Conservation (phyloP, 1,139 yeast species). For the Taphrina wiesneri region DNA sequence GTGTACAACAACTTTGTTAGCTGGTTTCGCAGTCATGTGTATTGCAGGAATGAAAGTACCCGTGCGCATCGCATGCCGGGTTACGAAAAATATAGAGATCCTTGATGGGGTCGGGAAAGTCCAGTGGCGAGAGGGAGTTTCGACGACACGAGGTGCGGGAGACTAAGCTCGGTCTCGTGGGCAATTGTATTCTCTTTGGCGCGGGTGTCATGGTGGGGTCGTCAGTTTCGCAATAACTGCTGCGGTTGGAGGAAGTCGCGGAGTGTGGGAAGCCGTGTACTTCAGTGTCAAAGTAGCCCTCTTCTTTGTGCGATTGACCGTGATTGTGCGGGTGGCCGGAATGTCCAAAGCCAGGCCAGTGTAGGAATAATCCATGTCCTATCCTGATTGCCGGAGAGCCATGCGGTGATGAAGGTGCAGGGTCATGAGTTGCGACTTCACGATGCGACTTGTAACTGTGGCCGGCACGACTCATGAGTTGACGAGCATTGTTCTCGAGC, state of each 20-base stretch:
- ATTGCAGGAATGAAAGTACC: background rate
- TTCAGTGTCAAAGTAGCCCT: background rate
- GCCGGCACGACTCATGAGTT: background rate
- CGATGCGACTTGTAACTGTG: background rate
- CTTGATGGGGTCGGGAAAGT: conserved; percentile 2
- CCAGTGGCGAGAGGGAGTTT: background rate
- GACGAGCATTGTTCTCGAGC: background rate
- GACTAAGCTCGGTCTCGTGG: background rate
- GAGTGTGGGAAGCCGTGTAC: background rate
- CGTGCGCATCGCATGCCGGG: background rate
- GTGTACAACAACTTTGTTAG: too few relatives aligned
- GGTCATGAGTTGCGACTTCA: background rate
- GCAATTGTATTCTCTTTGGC: too few relatives aligned
- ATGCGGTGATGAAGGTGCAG: background rate
- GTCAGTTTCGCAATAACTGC: background rate
- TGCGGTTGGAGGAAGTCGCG: background rate
- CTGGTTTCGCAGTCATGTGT: background rate
- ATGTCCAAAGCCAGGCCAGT: background rate
- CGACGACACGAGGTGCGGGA: background rate
- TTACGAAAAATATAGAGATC: conserved; percentile 6
- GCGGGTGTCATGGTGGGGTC: background rate
- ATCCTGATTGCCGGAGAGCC: background rate
- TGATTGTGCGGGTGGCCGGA: background rate
- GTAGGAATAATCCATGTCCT: background rate
- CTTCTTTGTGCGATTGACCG: background rate